Conservation (phyloP, 306 rosid species). For the Fragaria vesca region DNA sequence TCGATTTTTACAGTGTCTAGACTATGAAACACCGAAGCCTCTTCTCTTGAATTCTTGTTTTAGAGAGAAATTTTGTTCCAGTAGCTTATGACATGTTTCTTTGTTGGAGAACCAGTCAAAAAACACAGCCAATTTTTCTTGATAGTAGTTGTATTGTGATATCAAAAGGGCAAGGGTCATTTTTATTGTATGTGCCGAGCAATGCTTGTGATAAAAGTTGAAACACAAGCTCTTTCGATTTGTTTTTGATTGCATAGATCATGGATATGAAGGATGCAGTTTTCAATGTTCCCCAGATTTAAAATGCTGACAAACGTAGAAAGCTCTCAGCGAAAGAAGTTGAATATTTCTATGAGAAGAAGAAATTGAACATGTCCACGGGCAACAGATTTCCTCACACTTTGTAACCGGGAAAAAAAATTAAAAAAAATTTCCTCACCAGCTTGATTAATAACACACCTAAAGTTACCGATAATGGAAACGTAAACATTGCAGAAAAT, state of each 20-base stretch:
- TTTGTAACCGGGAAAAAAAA: too few relatives aligned
- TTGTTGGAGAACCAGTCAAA: not conserved
- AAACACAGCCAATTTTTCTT: not conserved
- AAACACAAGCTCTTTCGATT: too few relatives aligned
- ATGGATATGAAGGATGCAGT: not conserved
- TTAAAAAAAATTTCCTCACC: not conserved
- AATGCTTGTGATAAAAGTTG: too few relatives aligned
- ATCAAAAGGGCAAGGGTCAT: not conserved
- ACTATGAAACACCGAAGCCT: not conserved
- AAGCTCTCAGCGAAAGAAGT: not conserved
- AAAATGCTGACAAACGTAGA: not conserved
- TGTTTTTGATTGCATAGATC: not conserved
- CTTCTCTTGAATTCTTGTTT: not conserved
- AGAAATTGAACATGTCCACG: not conserved
- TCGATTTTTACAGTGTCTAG: not conserved
- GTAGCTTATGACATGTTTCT: not conserved
- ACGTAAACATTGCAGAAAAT: not conserved
- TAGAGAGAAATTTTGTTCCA: not conserved
- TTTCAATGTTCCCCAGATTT: not conserved
- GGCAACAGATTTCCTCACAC: conserved; percentile 1
- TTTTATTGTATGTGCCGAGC: not conserved
- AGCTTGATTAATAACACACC: not conserved
- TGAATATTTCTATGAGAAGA: not conserved
- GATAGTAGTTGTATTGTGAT: not conserved
- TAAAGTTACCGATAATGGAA: not conserved